These are phyloP conservation scores for Camellia oleifera DNA, from an alignment of 179 eudicot species.

Conservation along the genomic window DNA sequence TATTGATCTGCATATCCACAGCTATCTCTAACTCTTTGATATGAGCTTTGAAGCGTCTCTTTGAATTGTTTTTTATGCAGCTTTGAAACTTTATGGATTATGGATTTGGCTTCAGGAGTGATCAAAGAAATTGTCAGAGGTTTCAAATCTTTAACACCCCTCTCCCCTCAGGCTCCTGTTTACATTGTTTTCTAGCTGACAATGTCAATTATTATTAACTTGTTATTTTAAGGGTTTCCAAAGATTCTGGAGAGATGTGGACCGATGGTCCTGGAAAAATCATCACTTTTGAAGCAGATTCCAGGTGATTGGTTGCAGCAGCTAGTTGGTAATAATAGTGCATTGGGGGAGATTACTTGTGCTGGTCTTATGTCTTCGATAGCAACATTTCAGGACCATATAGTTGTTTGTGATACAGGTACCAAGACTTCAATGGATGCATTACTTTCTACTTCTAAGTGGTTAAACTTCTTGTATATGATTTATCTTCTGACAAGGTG, in stretches of 20 bases:
- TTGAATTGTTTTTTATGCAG: conserved; percentile 37
- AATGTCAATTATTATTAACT: conserved; percentile 8
- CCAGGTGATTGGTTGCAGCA: conserved; percentile 51
- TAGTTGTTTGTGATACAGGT: conserved; percentile 82
- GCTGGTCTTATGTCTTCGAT: conserved; percentile 69
- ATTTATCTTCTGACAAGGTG: conserved; percentile 18
- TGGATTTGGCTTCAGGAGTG: conserved; percentile 56
- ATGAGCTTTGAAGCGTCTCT: background rate
- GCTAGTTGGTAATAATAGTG: conserved; percentile 26
- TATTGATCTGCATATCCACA: background rate
- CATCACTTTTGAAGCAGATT: conserved; percentile 42
- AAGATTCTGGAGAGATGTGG: conserved; percentile 69
- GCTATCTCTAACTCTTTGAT: conserved; percentile 1
- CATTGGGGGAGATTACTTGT: conserved; percentile 46
- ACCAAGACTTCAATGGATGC: conserved; percentile 12
- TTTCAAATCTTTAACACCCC: conserved; percentile 17
- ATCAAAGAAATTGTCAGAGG: conserved; percentile 66
- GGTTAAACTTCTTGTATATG: background rate
- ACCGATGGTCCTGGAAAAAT: conserved; percentile 51
- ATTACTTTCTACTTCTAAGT: conserved; percentile 9
- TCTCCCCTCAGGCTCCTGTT: background rate
- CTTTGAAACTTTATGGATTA: conserved; percentile 71
- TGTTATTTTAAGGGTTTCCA: conserved; percentile 43
- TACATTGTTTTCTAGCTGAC: background rate
- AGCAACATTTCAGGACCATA: conserved; percentile 45